Evolutionary conservation across 805 yeast species (phyloP).

Genomic region (Tetrapisispora arboricola): DNA sequence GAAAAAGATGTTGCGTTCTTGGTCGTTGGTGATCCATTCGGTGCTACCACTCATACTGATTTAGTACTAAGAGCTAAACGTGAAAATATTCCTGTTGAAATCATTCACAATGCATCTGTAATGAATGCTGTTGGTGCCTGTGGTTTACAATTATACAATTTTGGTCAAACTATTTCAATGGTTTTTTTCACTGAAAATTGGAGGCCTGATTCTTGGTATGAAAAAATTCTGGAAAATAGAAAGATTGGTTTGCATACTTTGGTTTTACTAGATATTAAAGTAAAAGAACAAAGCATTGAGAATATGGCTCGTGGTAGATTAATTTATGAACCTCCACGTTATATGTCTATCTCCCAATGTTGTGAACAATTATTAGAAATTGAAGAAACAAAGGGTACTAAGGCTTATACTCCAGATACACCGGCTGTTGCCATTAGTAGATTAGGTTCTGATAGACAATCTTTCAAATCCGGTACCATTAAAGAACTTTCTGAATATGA

Average conservation of each 20-base stretch:
- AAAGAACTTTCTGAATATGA: constrained; percentile 70
- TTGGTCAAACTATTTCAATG: constrained; percentile 94
- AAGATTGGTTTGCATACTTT: constrained; percentile 86
- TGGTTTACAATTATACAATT: constrained; percentile 87
- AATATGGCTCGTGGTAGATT: constrained; percentile 87
- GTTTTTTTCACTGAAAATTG: constrained; percentile 92
- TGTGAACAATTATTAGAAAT: constrained; percentile 80
- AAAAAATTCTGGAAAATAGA: constrained; percentile 81
- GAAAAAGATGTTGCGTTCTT: constrained; percentile 81
- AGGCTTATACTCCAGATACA: constrained; percentile 75
- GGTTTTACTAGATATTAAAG: constrained; percentile 82
- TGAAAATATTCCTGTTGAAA: constrained; percentile 63
- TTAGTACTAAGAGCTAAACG: constrained; percentile 86
- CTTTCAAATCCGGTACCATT: constrained; percentile 76
- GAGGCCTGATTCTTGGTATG: constrained; percentile 94
- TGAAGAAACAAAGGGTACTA: constrained; percentile 65
- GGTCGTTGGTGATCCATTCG: constrained; percentile 96
- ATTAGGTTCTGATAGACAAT: constrained; percentile 76
- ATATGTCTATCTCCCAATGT: constrained; percentile 86
- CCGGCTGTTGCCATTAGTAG: constrained; percentile 93
- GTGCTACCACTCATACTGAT: constrained; percentile 97
- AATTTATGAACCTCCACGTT: constrained; percentile 93
- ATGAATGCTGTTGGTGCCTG: constrained; percentile 99
- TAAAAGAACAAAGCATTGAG: constrained; percentile 90
- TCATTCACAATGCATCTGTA: constrained; percentile 90